These are phyloP conservation scores for Aspergillus felis DNA, from an alignment of 2,329 filamentous ascomycete species.

Conservation along the genomic window DNA sequence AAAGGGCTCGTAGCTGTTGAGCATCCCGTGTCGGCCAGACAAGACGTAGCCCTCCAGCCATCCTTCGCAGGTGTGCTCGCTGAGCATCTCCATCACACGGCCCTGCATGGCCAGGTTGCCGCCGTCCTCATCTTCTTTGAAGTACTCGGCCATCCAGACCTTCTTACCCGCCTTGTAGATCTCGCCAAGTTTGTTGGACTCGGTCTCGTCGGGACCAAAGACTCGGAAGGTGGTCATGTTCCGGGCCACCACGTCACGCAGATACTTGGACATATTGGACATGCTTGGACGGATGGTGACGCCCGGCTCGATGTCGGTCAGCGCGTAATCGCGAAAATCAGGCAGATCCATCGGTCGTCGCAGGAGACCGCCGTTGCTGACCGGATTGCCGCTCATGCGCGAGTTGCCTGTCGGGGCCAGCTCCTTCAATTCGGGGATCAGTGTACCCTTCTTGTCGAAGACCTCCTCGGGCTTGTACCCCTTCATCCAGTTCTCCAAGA, in stretches of 20 bases:
- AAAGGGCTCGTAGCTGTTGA: conserved; percentile 80
- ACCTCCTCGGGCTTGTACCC: conserved; percentile 70
- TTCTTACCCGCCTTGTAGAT: conserved; percentile 74
- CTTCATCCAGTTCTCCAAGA: conserved; percentile 73
- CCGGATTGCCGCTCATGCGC: conserved; percentile 74
- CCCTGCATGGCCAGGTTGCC: conserved; percentile 67
- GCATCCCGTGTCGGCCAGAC: conserved; percentile 68
- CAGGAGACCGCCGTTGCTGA: conserved; percentile 67
- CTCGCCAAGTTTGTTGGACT: conserved; percentile 71
- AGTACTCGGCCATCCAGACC: conserved; percentile 75
- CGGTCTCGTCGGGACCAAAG: conserved; percentile 75
- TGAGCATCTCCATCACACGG: conserved; percentile 80
- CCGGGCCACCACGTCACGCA: conserved; percentile 62
- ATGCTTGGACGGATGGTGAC: conserved; percentile 59
- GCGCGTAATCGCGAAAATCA: conserved; percentile 65
- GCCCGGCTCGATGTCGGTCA: conserved; percentile 60
- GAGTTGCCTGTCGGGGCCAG: conserved; percentile 62
- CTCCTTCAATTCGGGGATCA: conserved; percentile 59
- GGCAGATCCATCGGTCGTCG: conserved; percentile 65
- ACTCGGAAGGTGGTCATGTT: conserved; percentile 69
- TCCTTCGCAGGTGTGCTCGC: conserved; percentile 73
- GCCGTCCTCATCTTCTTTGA: conserved; percentile 70
- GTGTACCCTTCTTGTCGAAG: conserved; percentile 61
- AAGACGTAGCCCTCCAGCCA: conserved; percentile 78
- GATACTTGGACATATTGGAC: conserved; percentile 63